Evolutionary conservation across 208 protist genomes (phyloP).

Genomic region (Histomonas meleagridis): DNA sequence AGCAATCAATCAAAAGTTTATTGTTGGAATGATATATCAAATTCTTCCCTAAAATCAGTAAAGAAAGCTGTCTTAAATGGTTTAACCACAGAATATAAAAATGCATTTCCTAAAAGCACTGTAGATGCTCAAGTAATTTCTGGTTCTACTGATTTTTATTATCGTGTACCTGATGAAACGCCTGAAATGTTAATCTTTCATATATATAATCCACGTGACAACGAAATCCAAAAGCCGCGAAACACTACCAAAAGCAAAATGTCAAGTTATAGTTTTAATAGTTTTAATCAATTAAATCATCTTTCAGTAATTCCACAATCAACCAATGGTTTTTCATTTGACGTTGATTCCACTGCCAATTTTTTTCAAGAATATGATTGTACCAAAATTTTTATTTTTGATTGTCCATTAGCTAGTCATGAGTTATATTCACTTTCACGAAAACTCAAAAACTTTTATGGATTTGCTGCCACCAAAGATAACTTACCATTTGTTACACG

Average conservation of each 20-base stretch:
- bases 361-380: not conserved
- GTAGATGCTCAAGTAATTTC: not conserved
- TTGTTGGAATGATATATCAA: slow-evolving; percentile 25
- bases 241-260: not conserved
- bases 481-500: not conserved
- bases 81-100: not conserved
- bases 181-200: not conserved
- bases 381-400: not conserved
- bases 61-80: not conserved
- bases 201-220: not conserved
- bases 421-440: not conserved
- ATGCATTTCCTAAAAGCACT: not conserved
- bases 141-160: not conserved
- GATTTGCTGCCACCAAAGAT: not conserved
- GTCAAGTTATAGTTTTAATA: not conserved
- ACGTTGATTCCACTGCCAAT: not conserved
- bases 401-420: not conserved
- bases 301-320: not conserved
- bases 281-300: not conserved
- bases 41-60: not conserved
- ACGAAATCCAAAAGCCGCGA: not conserved
- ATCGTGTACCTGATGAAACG: not conserved
- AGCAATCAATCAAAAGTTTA: not conserved
- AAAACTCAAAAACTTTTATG: not conserved
- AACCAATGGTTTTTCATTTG: too few species aligned